Evolutionary conservation across 2,329 filamentous ascomycete species (phyloP), one percentile per base, ranked within the genome.

Genomic region (Capronia americana): DNA sequence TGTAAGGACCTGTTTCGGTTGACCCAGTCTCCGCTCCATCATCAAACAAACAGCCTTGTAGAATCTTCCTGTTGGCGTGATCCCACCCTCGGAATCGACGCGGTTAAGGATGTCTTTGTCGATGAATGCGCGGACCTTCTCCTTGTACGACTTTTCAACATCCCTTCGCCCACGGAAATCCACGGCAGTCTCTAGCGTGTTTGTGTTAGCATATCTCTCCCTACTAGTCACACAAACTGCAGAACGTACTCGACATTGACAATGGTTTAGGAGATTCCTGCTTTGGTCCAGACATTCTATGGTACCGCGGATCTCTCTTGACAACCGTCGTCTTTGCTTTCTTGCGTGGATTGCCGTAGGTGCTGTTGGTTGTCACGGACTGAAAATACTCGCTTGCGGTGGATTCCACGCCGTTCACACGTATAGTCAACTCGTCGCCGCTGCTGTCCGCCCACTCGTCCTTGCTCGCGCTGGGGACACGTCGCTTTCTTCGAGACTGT

Each of bases 11-110:
- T 24, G 46, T 14, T 26, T 50, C 46, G 46, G 46, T 4, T 20
- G 20, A 5, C 11, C n/a, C 6, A 28, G 14, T 32, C 20, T 46
- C 10, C 61, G 61, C 41, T 66, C 57, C 50, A 69, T 59, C 58
- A 65, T 68, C 32, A 26, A 14, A 7, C 17, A 34, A n/a, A 34
- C 17, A 6, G 66, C 63, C 24, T 61, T 61, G 48, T 57, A 67
- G 14, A 67, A 51, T 30, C 67, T 59, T 14, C 64, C 67, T 0
- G 26, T 12, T 3, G 67, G 67, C 4, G 64, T 69, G 20, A 64
- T 69, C 1, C 67, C 67, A 12, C 61, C 61, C 50, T 66, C 64
- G 2, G 32, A 34, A 23, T 64, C 61, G 28, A 69, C 67, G 14
- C 51, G 53, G 3, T 54, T 6, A 17, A 69, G 57, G 30, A 69